These are phyloP conservation scores for Phytopythium vexans DNA, from an alignment of 352 stramenopile species.

Conservation along the genomic window DNA sequence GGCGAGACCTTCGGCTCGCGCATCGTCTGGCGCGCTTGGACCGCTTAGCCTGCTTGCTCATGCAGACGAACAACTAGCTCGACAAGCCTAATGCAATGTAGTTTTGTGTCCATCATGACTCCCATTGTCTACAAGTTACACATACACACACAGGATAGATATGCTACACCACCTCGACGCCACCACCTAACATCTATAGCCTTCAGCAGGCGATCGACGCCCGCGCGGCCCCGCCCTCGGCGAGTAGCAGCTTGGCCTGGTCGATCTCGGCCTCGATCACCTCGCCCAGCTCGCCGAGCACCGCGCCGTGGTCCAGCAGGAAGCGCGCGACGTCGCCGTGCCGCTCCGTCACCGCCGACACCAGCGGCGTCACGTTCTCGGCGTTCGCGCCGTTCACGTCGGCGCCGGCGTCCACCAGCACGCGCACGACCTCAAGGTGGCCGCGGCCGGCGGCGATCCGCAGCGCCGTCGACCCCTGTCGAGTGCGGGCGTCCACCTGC, in stretches of 20 bases:
- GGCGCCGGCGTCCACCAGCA: conserved; percentile 9
- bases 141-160: no score
- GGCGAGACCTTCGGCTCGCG: conserved; percentile 22
- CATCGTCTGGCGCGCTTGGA: conserved; percentile 23
- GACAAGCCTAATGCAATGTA: no score
- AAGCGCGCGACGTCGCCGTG: conserved; percentile 1
- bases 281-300: no score
- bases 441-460: conserved; percentile 16
- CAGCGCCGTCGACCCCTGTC: conserved; percentile 9
- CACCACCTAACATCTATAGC: no score
- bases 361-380: conserved; percentile 6
- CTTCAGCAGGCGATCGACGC: no score
- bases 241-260: no score
- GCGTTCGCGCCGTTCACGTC: conserved; percentile 8
- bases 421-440: conserved; percentile 5
- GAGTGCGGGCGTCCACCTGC: background rate
- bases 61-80: no score
- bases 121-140: no score
- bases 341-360: conserved; percentile 2
- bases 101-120: no score
- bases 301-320: background rate
- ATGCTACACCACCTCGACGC: no score
- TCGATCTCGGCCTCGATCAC: no score
- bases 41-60: background rate
- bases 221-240: no score